These are phyloP conservation scores for Chenopodium suecicum DNA, from an alignment of 148 eudicot species.

Conservation along the genomic window DNA sequence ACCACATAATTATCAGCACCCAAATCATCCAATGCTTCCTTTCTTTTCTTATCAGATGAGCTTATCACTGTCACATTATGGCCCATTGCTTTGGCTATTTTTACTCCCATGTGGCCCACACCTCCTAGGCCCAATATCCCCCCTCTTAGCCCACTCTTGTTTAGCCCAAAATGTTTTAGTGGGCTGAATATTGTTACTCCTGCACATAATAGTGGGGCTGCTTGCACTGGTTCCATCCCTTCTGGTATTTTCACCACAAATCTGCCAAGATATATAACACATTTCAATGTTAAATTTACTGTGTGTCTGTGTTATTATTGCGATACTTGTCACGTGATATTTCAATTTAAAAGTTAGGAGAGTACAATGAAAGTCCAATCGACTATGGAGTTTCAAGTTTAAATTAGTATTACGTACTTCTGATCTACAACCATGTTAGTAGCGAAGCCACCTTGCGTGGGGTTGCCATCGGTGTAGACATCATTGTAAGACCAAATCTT, in stretches of 20 bases:
- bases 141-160: conserved; percentile 65
- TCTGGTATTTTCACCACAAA: conserved; percentile 89
- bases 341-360: too few relatives aligned
- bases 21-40: conserved; percentile 73
- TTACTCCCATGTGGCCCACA: conserved; percentile 97
- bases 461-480: conserved; percentile 80
- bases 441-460: conserved; percentile 95
- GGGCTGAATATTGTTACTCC: conserved; percentile 97
- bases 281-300: not conserved
- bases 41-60: conserved; percentile 79
- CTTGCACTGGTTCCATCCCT: conserved; percentile 86
- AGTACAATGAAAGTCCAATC: too few relatives aligned
- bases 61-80: conserved; percentile 88
- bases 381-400: too few relatives aligned
- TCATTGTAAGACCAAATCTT: conserved; percentile 95
- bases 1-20: conserved; percentile 84
- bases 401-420: conserved; percentile 41
- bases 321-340: not conserved
- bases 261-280: conserved; percentile 28
- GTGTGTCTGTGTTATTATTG: too few relatives aligned
- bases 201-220: conserved; percentile 91
- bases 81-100: conserved; percentile 93
- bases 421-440: conserved; percentile 67
- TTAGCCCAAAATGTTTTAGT: conserved; percentile 71
- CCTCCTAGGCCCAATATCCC: conserved; percentile 94